Conservation (phyloP, 2,329 filamentous ascomycete genomes). For the Dryadomyces quercivorus region DNA sequence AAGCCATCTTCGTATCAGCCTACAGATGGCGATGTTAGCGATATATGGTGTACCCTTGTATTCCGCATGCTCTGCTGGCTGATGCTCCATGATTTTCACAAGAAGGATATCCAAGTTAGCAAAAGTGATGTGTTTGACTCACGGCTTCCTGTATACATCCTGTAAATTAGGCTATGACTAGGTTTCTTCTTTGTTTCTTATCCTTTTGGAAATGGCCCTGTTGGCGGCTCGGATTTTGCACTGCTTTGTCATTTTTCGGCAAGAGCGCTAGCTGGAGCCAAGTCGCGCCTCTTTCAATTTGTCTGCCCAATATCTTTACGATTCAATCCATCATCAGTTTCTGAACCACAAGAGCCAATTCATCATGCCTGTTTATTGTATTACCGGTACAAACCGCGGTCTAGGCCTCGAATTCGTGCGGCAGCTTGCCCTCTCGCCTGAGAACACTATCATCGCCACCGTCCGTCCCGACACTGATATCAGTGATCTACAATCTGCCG, state of each 20-base stretch:
- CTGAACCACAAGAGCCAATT: neutral
- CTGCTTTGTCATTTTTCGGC: neutral
- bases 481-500: constrained; percentile 14
- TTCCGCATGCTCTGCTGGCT: constrained; percentile 49
- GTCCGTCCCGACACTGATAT: constrained; percentile 16
- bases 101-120: constrained; percentile 36
- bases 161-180: constrained; percentile 3
- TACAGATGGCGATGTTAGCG: constrained; percentile 14
- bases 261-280: too few species aligned
- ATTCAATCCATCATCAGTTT: too few species aligned
- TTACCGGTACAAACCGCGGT: constrained; percentile 20
- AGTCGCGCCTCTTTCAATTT: neutral
- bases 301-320: neutral
- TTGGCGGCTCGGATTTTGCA: neutral
- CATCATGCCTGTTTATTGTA: constrained; percentile 19
- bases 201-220: neutral
- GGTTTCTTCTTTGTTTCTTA: neutral
- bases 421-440: constrained; percentile 15
- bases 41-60: constrained; percentile 42
- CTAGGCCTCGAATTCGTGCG: constrained; percentile 20
- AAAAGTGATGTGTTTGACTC: constrained; percentile 42
- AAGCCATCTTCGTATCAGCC: neutral
- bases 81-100: constrained; percentile 44
- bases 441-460: constrained; percentile 18
- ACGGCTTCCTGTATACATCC: constrained; percentile 42